phyloP scores from a whole-genome alignment of 208 protist genomes.

The Trichomonas tenax region DNA sequence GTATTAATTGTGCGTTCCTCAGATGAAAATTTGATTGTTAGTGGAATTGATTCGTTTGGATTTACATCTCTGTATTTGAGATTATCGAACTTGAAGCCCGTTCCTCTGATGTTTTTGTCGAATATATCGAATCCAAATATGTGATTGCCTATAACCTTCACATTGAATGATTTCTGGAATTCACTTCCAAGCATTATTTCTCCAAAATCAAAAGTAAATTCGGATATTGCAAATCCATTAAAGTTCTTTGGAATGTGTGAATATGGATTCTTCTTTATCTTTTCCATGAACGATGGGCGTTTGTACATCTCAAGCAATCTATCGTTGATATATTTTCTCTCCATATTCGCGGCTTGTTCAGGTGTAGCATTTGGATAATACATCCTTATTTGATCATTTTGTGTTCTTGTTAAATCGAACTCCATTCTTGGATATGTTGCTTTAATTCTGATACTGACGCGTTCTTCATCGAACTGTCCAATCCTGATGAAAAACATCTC shows the following conservation, averaged over 20 bases:
- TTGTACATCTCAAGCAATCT: neutral
- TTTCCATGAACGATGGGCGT: neutral
- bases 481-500: neutral
- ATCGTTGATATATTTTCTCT: neutral
- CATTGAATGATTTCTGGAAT: neutral
- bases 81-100: neutral
- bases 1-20: neutral
- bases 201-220: neutral
- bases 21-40: neutral
- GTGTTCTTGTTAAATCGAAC: neutral
- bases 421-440: neutral
- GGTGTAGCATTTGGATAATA: neutral
- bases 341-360: neutral
- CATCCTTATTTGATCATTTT: neutral
- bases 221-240: neutral
- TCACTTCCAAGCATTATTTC: neutral
- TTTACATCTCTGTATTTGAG: neutral
- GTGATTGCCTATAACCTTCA: neutral
- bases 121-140: neutral
- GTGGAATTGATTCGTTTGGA: neutral
- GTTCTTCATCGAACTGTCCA: neutral
- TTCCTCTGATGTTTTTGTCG: neutral
- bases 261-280: neutral
- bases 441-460: neutral
- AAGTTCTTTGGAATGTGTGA: neutral